Conservation (phyloP, 2,329 filamentous ascomycete genomes). For the Trichoderma sp. region DNA sequence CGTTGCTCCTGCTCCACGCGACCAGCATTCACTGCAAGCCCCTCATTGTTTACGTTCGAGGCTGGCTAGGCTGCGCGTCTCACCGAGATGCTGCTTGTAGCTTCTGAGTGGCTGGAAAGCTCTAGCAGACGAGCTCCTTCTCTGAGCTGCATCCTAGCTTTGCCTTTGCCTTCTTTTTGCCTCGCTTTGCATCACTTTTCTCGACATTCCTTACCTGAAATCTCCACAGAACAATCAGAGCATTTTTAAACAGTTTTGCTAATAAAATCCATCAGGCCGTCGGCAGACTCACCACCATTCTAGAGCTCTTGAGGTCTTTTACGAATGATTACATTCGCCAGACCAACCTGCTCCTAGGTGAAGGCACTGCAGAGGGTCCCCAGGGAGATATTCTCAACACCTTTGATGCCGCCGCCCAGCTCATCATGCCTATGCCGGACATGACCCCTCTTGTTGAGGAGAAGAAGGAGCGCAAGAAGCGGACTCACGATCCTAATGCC, state of each 20-base stretch:
- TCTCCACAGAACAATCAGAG: neutral
- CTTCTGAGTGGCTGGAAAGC: neutral
- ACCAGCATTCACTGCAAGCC: conserved; percentile 5
- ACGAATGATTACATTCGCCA: conserved; percentile 83
- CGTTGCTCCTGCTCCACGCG: neutral
- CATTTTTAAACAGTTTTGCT: conserved; percentile 27
- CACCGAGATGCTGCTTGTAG: conserved; percentile 4
- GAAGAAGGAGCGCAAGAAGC: conserved; percentile 89
- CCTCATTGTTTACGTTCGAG: conserved; percentile 24
- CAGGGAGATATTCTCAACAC: conserved; percentile 46
- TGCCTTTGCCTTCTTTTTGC: too few relatives aligned
- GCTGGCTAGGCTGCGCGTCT: conserved; percentile 19
- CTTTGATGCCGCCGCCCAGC: conserved; percentile 48
- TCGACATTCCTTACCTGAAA: neutral
- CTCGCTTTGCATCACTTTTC: too few relatives aligned
- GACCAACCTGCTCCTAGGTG: conserved; percentile 76
- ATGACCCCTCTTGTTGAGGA: conserved; percentile 53
- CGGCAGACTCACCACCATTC: conserved; percentile 68
- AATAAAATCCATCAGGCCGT: conserved; percentile 41
- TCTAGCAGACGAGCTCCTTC: neutral
- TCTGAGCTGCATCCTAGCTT: neutral
- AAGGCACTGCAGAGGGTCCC: conserved; percentile 50
- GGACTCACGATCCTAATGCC: conserved; percentile 83
- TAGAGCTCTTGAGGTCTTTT: conserved; percentile 74
- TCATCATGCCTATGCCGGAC: conserved; percentile 41